Evolutionary conservation across 768 basidiomycete species (phyloP).

Genomic region (Lentinula sp.): DNA sequence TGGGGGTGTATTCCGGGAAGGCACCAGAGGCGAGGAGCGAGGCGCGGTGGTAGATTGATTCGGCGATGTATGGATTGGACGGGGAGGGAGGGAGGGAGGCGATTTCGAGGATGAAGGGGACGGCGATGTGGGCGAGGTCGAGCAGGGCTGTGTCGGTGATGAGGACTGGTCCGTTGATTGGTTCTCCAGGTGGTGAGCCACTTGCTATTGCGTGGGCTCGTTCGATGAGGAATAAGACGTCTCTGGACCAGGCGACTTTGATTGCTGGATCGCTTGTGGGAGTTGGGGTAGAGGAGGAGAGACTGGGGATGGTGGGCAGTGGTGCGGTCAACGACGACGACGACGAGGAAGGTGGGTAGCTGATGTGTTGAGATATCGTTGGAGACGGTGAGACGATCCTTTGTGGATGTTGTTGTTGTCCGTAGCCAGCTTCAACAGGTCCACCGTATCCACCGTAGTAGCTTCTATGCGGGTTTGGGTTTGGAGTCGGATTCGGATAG

Average conservation of each 20-base stretch:
- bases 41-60: constrained; percentile 74
- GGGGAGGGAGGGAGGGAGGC: constrained; percentile 20
- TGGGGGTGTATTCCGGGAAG: constrained; percentile 56
- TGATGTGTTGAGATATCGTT: not conserved
- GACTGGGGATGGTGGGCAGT: constrained; percentile 57
- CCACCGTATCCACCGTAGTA: not conserved
- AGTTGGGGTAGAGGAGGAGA: constrained; percentile 50
- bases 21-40: constrained; percentile 69
- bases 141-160: constrained; percentile 57
- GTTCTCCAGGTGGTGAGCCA: constrained; percentile 32
- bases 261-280: constrained; percentile 52
- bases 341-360: not conserved
- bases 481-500: not conserved
- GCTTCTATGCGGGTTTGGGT: not conserved
- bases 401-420: not conserved
- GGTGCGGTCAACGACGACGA: constrained; percentile 56
- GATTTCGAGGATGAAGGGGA: constrained; percentile 58
- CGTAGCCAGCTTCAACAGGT: not conserved
- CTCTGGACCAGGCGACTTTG: constrained; percentile 74
- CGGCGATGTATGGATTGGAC: constrained; percentile 43
- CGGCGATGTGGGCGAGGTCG: constrained; percentile 56
- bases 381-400: not conserved
- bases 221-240: constrained; percentile 78
- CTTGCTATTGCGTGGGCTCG: constrained; percentile 30
- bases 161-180: constrained; percentile 43